A percentile compares a stretch with the other conserved stretches of the same genome.
phyloP scores from a whole-genome alignment of 108 stramenopile genomes.

The Skeletonema potamos region DNA sequence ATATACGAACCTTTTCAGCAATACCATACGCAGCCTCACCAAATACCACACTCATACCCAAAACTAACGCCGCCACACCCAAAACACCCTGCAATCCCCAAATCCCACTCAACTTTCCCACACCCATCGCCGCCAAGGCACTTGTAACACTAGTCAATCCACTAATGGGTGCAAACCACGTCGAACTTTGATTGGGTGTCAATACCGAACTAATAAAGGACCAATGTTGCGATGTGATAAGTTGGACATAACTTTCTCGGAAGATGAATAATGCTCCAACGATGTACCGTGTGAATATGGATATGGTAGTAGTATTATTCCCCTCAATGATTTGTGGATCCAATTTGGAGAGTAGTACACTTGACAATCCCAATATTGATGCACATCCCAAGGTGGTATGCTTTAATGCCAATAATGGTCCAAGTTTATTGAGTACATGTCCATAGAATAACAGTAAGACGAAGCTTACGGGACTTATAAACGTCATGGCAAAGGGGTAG shows the following conservation, averaged over 20 bases:
- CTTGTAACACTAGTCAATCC: slow-evolving; percentile 47
- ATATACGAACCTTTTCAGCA: slow-evolving; percentile 35
- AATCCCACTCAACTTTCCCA: slow-evolving; percentile 22
- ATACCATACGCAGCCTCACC: slow-evolving; percentile 41
- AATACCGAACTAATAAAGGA: slow-evolving; percentile 40
- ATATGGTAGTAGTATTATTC: slow-evolving; percentile 10
- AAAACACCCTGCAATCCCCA: slow-evolving; percentile 38
- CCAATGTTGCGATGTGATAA: slow-evolving; percentile 52
- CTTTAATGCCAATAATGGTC: slow-evolving; percentile 28
- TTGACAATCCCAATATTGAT: slow-evolving; percentile 9
- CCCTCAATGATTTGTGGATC: slow-evolving; percentile 5
- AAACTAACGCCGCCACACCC: slow-evolving; percentile 26
- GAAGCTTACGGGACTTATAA: slow-evolving; percentile 35
- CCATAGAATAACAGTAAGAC: slow-evolving; percentile 37
- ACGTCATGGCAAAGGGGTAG: slow-evolving; percentile 50
- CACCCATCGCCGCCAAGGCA: slow-evolving; percentile 38
- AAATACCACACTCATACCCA: slow-evolving; percentile 31
- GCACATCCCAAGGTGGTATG: slow-evolving; percentile 32
- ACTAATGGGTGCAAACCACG: slow-evolving; percentile 52
- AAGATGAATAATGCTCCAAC: slow-evolving; percentile 45
- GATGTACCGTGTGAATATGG: slow-evolving; percentile 24
- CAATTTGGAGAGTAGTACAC: slow-evolving; percentile 14
- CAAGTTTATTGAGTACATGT: background rate
- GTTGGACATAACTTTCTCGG: slow-evolving; percentile 52
- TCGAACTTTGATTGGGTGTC: slow-evolving; percentile 41